Percentiles rank a stretch among this genome's conserved stretches.
phyloP scores from a whole-genome alignment of 176 grass and related monocot species.

The Avena eriantha region DNA sequence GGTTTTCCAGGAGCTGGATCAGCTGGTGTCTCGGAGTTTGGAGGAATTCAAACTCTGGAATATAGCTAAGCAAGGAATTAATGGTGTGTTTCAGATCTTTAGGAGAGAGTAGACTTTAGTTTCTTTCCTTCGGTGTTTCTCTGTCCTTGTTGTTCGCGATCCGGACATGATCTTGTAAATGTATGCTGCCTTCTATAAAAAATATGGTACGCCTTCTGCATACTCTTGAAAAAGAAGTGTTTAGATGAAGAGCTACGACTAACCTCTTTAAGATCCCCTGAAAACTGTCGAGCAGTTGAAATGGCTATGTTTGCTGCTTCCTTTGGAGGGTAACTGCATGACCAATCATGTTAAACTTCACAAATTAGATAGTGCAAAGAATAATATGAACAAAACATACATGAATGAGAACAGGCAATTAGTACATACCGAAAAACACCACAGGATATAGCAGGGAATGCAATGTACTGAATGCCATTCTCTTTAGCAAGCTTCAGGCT shows the following conservation, averaged over 20 bases:
- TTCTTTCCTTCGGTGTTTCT: no score
- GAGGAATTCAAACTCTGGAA: no score
- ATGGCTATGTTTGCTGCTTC: constrained; percentile 87
- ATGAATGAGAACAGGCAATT: constrained; percentile 32
- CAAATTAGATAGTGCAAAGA: background rate
- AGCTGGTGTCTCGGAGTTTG: no score
- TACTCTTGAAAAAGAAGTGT: background rate
- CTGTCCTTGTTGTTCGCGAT: no score
- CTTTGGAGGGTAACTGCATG: constrained; percentile 72
- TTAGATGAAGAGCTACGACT: background rate
- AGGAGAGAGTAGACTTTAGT: no score
- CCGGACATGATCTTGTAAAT: no score
- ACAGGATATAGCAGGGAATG: constrained; percentile 94
- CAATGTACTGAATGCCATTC: constrained; percentile 86
- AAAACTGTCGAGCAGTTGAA: constrained; percentile 69
- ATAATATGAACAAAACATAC: constrained; percentile 8
- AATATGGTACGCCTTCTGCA: no score
- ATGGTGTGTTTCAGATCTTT: no score
- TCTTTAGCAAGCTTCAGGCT: constrained; percentile 92
- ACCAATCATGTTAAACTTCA: constrained; percentile 30
- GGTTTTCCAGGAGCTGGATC: no score
- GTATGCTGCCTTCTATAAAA: no score
- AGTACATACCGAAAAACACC: constrained; percentile 72
- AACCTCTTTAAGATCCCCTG: constrained; percentile 81
- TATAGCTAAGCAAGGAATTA: no score